Percentiles rank a stretch among this genome's conserved stretches.
These are phyloP conservation scores for Leccinum rimulosum DNA, from an alignment of 768 basidiomycete species.

Conservation along the genomic window DNA sequence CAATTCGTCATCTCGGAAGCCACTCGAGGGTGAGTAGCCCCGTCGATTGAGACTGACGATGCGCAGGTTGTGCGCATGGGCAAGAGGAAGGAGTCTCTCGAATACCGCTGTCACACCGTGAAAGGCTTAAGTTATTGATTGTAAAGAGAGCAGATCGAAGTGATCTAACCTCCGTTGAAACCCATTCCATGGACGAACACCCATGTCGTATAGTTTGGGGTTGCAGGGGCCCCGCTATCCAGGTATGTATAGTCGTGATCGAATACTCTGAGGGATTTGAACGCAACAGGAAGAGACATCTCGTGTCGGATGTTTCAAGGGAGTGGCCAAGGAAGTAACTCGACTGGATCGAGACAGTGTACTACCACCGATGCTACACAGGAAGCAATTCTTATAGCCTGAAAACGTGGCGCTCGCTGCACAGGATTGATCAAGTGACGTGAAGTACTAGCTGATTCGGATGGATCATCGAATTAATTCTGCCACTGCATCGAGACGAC, in stretches of 20 bases:
- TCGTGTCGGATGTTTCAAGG: neutral
- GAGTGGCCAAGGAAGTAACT: neutral
- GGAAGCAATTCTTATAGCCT: neutral
- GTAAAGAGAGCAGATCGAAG: neutral
- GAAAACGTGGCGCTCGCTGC: neutral
- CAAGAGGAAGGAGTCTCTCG: slow-evolving; percentile 24
- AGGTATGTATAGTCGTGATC: slow-evolving; percentile 20
- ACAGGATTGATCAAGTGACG: neutral
- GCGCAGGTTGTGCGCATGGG: slow-evolving; percentile 19
- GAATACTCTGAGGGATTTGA: slow-evolving; percentile 13
- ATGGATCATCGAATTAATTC: neutral
- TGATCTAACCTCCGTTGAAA: slow-evolving; percentile 20
- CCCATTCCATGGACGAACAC: slow-evolving; percentile 20
- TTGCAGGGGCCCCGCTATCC: slow-evolving; percentile 21
- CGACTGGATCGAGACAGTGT: neutral
- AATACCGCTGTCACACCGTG: slow-evolving; percentile 1
- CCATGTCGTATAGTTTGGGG: slow-evolving; percentile 21
- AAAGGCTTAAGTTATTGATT: neutral
- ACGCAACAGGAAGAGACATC: slow-evolving; percentile 3
- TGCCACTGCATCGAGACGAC: neutral
- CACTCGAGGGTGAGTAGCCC: slow-evolving; percentile 27
- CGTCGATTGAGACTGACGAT: slow-evolving; percentile 27
- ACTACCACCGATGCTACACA: neutral
- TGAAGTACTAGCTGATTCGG: neutral
- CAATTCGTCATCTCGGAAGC: slow-evolving; percentile 16